These are phyloP conservation scores for Magnolia changhungtana DNA, from an alignment of 164 flowering plant species.

Conservation along the genomic window DNA sequence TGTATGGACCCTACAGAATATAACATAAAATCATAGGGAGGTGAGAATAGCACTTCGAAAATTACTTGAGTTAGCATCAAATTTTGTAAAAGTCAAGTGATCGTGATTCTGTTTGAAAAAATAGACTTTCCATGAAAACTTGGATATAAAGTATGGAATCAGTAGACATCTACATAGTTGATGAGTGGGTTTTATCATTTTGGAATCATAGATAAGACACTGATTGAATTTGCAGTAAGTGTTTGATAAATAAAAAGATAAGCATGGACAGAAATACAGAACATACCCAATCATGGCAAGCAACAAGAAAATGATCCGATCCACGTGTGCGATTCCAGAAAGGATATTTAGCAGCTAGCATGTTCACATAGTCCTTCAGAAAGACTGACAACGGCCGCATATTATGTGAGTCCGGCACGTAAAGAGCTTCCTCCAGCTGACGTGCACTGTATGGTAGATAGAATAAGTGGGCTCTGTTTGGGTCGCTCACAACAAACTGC, in stretches of 20 bases:
- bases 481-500: conserved; percentile 26
- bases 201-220: too few species aligned
- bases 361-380: conserved; percentile 24
- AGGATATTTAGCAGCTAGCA: conserved; percentile 24
- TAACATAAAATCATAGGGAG: background rate
- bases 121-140: background rate
- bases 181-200: too few species aligned
- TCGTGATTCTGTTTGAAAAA: background rate
- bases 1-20: conserved; percentile 22
- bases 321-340: conserved; percentile 29
- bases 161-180: background rate
- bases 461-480: conserved; percentile 25
- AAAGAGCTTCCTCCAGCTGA: conserved; percentile 20
- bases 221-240: background rate
- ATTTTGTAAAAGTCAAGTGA: background rate
- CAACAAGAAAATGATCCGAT: conserved; percentile 29
- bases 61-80: background rate
- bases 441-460: conserved; percentile 30
- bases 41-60: background rate
- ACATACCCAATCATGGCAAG: conserved; percentile 33
- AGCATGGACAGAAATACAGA: background rate
- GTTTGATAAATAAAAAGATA: background rate
- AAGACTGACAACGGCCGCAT: conserved; percentile 22
- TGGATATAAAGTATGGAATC: background rate
- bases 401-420: conserved; percentile 26